Conservation (phyloP, 495 filamentous ascomycete genomes). For the Cladorrhinum samala region DNA sequence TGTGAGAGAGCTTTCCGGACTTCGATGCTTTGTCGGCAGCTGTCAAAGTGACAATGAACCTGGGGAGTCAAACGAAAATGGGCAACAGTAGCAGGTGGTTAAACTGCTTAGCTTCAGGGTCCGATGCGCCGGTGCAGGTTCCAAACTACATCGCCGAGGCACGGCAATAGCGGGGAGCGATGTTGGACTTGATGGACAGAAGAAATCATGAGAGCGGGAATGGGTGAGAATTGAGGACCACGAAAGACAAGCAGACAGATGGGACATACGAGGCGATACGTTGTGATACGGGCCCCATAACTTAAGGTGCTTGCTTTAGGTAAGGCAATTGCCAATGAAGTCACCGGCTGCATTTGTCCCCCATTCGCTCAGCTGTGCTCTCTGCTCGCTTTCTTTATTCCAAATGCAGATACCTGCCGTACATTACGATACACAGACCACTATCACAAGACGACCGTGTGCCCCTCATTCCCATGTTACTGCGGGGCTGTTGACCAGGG, state of each 20-base stretch:
- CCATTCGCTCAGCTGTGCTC: not conserved
- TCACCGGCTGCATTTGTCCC: conserved; percentile 12
- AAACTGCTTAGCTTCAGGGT: not conserved
- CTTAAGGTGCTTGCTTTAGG: no score
- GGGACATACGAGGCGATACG: conserved; percentile 1
- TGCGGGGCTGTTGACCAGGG: not conserved
- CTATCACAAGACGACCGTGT: not conserved
- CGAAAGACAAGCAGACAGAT: no score
- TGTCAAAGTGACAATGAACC: not conserved
- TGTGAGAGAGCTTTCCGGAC: conserved; percentile 13
- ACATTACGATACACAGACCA: no score
- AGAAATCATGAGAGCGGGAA: no score
- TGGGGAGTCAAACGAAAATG: conserved; percentile 1
- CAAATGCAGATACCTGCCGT: no score
- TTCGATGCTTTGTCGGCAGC: conserved; percentile 13
- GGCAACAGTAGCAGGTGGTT: not conserved
- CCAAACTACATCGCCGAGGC: not conserved
- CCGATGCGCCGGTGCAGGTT: not conserved
- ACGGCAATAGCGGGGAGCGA: not conserved
- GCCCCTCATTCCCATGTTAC: not conserved
- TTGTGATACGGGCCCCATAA: not conserved
- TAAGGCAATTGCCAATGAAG: conserved; percentile 18
- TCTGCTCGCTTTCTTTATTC: not conserved
- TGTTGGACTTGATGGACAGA: no score
- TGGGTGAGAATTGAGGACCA: no score